A percentile compares a stretch with the other conserved stretches of the same genome.
These are phyloP conservation scores for Bipolaris bicolor DNA, from an alignment of 2,329 filamentous ascomycete species.

Conservation along the genomic window DNA sequence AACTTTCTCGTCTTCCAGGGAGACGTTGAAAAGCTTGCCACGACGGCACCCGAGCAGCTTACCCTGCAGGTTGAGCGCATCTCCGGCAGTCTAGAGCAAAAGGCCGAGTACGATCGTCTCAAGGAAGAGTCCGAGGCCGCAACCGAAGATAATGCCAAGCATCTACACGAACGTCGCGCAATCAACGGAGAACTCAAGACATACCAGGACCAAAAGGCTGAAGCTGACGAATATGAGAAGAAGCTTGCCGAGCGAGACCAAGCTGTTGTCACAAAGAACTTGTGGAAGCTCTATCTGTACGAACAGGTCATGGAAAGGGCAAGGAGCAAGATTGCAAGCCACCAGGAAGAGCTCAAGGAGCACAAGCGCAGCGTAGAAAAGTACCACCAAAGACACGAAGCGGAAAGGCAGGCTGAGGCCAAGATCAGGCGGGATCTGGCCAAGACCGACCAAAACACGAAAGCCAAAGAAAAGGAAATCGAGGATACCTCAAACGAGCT, in stretches of 20 bases:
- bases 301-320: constrained; percentile 93
- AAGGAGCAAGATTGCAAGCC: constrained; percentile 85
- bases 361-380: constrained; percentile 85
- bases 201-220: constrained; percentile 94
- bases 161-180: constrained; percentile 84
- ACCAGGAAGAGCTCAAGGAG: constrained; percentile 94
- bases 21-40: constrained; percentile 95
- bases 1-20: constrained; percentile 99
- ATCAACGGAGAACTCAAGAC: constrained; percentile 99
- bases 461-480: constrained; percentile 82
- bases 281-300: constrained; percentile 97
- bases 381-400: constrained; percentile 79
- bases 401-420: constrained; percentile 82
- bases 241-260: constrained; percentile 91
- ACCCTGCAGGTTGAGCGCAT: constrained; percentile 97
- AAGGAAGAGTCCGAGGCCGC: constrained; percentile 86
- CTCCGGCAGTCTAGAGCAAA: constrained; percentile 92
- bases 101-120: constrained; percentile 89
- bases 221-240: constrained; percentile 89
- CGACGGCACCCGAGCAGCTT: constrained; percentile 90
- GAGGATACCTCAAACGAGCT: constrained; percentile 85
- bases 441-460: constrained; percentile 85
- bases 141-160: constrained; percentile 84
- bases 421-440: constrained; percentile 76
- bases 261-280: constrained; percentile 87